Base-by-base conservation (phyloP, 768 basidiomycete species). In the Termitomyces sp. region DNA sequence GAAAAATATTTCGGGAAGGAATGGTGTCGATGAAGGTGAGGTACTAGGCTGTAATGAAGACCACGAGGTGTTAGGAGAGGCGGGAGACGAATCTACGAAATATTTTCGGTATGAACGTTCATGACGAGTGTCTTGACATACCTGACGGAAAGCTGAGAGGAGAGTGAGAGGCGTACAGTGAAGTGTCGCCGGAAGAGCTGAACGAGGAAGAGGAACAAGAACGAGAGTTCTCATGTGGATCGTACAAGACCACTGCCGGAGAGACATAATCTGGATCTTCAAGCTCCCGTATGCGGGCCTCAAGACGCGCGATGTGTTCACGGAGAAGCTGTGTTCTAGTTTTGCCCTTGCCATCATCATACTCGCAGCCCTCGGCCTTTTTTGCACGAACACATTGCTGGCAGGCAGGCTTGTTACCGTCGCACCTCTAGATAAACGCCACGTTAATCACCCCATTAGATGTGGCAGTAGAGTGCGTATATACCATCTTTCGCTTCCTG, bases 291-390 rank as follows among this genome's bases (percentile, higher is more conserved):
- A 91, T 81, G 58, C 89, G 76, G 47, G 84, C 77, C 69, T 92
- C 89, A 57, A 91, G 83, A 41, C 84, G 84, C 46, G 78, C 76
- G 62, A 92, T 88, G 66, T 86, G 88, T 69, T 92, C 90, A 58
- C 88, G 85, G 58, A 92, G 80, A 52, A 91, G 70, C 66, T 91
- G 89, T 0, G 90, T 91, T 61, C 89, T 80, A 47, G 88, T 91
- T 76, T 91, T 91, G 51, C 88, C 87, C 75, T 87, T 89, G 27
- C 90, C 90, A 71, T 92, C 90, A 64, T 92, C 90, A 69, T 91
- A 92, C 66, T 89, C 87, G 71, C 90, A 92, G 12, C 69, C 75
- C 3, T 90, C 87, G 53, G 75, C 76, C 69, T 90, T 91, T 79
- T 91, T 91, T 45, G 89, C 89, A 54, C 87, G 84, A 31, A 76